Evolutionary conservation across 352 stramenopile genomes (phyloP).

Genomic region (Phytophthora idaei): DNA sequence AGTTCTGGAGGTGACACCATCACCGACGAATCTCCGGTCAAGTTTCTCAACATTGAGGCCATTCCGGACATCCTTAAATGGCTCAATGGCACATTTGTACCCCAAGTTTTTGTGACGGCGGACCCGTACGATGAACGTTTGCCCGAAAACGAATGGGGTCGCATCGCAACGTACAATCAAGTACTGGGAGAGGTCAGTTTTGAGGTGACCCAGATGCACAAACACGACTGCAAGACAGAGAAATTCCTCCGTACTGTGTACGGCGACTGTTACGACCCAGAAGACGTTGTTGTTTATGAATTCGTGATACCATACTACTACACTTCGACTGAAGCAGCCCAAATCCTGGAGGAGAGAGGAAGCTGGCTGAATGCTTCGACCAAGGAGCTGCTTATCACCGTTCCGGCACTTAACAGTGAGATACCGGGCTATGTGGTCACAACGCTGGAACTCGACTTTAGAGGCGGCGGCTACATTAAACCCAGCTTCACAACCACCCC

Average conservation of each 20-base stretch:
- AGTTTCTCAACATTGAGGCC: constrained; percentile 51
- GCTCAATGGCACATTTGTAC: constrained; percentile 49
- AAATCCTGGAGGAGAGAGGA: background rate
- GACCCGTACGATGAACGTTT: constrained; percentile 40
- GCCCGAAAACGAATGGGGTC: constrained; percentile 25
- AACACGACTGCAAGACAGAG: constrained; percentile 17
- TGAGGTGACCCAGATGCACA: constrained; percentile 10
- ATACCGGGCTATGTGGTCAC: background rate
- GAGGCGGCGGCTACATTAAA: background rate
- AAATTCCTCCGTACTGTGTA: constrained; percentile 40
- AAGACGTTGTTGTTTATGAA: constrained; percentile 3
- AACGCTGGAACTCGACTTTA: background rate
- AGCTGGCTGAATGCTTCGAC: constrained; percentile 13
- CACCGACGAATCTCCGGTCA: constrained; percentile 41
- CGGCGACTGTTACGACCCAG: constrained; percentile 36
- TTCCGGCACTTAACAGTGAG: constrained; percentile 44
- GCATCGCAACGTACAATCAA: constrained; percentile 42
- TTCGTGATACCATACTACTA: constrained; percentile 13
- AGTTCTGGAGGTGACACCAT: constrained; percentile 50
- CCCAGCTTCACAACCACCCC: background rate
- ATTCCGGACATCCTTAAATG: constrained; percentile 8
- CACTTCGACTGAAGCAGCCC: background rate
- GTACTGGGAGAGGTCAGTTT: constrained; percentile 42
- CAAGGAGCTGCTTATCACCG: constrained; percentile 30
- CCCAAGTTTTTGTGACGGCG: constrained; percentile 43